Conservation (phyloP, 257 asterid species). For the Gentiana straminea region DNA sequence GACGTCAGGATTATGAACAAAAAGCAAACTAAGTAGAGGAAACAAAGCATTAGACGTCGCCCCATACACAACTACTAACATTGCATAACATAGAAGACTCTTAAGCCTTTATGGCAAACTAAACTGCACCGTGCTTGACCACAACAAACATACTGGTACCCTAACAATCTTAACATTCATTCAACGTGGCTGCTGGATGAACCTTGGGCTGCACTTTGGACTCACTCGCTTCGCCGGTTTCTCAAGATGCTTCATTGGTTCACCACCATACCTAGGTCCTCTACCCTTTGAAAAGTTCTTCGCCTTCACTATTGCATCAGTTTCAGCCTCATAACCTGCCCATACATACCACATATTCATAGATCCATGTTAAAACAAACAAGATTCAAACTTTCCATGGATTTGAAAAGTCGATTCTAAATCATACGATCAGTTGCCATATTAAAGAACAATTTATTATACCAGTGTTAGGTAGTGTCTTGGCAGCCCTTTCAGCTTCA, state of each 20-base stretch:
- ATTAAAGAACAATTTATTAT: no score
- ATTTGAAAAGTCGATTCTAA: no score
- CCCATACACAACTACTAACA: constrained; percentile 47
- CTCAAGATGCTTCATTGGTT: constrained; percentile 41
- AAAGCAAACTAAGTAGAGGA: constrained; percentile 37
- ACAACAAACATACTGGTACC: constrained; percentile 8
- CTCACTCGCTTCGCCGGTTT: constrained; percentile 52
- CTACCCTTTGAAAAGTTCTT: constrained; percentile 30
- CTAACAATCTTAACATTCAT: constrained; percentile 15
- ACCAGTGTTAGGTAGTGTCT: no score
- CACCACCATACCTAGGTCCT: constrained; percentile 27
- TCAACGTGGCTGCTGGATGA: constrained; percentile 92
- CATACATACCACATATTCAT: no score
- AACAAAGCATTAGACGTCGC: constrained; percentile 29
- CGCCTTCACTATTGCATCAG: constrained; percentile 33
- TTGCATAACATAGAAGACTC: constrained; percentile 12
- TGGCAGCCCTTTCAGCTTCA: constrained; percentile 19
- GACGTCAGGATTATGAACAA: constrained; percentile 55
- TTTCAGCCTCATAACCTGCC: constrained; percentile 29
- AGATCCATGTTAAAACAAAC: no score
- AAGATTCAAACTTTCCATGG: no score
- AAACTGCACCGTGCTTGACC: constrained; percentile 7
- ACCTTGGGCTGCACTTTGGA: constrained; percentile 63
- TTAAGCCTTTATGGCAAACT: constrained; percentile 5
- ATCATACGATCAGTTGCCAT: no score